Percentiles rank a stretch among this genome's conserved stretches.
Conservation (phyloP, 1,284 basidiomycete species). For the Apiotrichum veenhuisii region DNA sequence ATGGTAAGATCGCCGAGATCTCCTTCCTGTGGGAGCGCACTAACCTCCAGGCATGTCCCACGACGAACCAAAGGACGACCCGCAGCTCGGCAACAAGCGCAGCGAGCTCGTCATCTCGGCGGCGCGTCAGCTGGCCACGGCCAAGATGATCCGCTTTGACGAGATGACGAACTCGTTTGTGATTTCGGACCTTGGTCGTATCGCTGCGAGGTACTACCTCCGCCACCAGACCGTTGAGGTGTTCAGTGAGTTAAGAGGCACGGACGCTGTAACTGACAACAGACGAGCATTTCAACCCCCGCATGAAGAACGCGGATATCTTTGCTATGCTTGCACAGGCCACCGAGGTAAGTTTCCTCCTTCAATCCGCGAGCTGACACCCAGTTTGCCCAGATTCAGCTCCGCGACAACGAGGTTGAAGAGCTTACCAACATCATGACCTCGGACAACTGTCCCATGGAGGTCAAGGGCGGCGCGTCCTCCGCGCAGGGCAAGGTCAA, state of each 20-base stretch:
- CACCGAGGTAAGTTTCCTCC: constrained; percentile 64
- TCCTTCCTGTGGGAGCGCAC: background rate
- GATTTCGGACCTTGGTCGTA: constrained; percentile 83
- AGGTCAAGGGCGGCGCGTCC: constrained; percentile 70
- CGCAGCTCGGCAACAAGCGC: constrained; percentile 70
- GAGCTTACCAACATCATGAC: constrained; percentile 73
- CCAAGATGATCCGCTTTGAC: constrained; percentile 82
- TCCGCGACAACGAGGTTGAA: constrained; percentile 81
- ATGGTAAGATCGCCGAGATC: constrained; percentile 59
- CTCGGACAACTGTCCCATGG: constrained; percentile 63
- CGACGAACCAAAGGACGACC: constrained; percentile 71
- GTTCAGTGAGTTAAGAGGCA: constrained; percentile 57
- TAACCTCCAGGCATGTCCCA: constrained; percentile 64
- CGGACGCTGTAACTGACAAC: constrained; percentile 6
- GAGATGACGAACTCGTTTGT: constrained; percentile 60
- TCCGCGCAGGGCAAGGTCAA: constrained; percentile 90
- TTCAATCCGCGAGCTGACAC: constrained; percentile 1
- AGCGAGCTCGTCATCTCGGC: constrained; percentile 68
- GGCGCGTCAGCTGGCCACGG: constrained; percentile 66
- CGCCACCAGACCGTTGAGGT: constrained; percentile 80
- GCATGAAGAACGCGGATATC: constrained; percentile 92
- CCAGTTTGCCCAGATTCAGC: constrained; percentile 91
- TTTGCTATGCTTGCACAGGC: constrained; percentile 82
- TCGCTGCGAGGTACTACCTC: constrained; percentile 96
- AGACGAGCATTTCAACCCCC: constrained; percentile 68